Base-by-base conservation (phyloP, 2,329 filamentous ascomycete species). In the Aspergillus fijiensis region DNA sequence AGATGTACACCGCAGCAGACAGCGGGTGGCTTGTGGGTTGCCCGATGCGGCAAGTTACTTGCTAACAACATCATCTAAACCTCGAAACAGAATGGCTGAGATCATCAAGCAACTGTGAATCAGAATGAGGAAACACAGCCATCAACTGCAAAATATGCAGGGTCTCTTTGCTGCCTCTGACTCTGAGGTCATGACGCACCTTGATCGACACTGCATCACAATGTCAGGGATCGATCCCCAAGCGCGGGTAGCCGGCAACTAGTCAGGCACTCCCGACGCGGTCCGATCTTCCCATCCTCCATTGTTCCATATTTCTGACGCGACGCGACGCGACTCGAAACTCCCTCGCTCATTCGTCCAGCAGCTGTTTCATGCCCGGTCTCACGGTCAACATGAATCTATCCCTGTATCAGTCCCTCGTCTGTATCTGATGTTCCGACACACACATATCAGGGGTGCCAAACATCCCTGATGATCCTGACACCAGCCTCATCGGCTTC, bases 231-330 rank as follows among this genome's bases (percentile, higher is more conserved):
- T 27, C 51, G 27, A 10, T 27, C 51, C n/a, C 14, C 53, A 27
- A 55, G 16, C 42, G 42, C 23, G 42, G 27, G n/a, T 35, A 55
- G 53, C 31, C 42, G 53, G 27, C 5, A 16, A 33, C 29, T 55
- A 55, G 53, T 47, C 42, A 55, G 53, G 53, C 21, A 55, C 53
- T n/a, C 53, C 53, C 53, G 52, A 42, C 12, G 27, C 25, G 14
- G 11, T 14, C 49, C 50, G 45, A 31, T 48, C 25, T 29, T 47
- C 52, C 27, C 39, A 27, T 25, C 48, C 47, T 47, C 35, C 33
- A 29, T 11, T 47, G 33, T 55, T 48, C 23, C 52, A 55, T 39
- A 25, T 55, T 31, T 16, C 39, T 48, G 23, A 55, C 42, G n/a
- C 14, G 50, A 31, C 23, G 52, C 19, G 39, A 42, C 52, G n/a